A percentile compares a stretch with the other conserved stretches of the same genome.
These are phyloP conservation scores for Eurotiales sp. DNA, from an alignment of 2,329 filamentous ascomycete species.

Conservation along the genomic window DNA sequence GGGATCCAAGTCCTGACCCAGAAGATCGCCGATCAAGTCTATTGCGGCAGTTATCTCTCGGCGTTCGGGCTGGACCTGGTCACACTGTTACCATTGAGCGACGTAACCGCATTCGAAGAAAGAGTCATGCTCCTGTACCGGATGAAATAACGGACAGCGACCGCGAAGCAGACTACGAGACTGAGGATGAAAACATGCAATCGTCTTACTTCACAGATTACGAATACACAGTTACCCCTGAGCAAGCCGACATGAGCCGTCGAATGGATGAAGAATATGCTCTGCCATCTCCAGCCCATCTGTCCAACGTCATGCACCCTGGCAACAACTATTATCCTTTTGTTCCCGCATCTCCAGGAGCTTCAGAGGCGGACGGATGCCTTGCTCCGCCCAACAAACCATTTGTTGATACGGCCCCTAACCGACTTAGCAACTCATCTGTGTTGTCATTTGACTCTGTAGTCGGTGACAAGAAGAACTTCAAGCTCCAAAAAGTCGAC, in stretches of 20 bases:
- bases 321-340: conserved; percentile 3
- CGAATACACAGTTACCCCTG: conserved; percentile 35
- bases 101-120: conserved; percentile 11
- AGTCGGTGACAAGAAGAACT: conserved; percentile 59
- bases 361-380: conserved; percentile 30
- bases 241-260: conserved; percentile 31
- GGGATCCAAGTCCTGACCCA: conserved; percentile 31
- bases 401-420: conserved; percentile 28
- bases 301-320: not conserved
- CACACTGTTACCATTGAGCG: conserved; percentile 21
- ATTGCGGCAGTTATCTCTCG: conserved; percentile 36
- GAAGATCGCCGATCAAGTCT: conserved; percentile 31
- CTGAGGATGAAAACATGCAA: conserved; percentile 25
- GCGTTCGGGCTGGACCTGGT: conserved; percentile 39
- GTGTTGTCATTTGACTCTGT: conserved; percentile 55
- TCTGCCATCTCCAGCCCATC: conserved; percentile 8
- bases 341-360: conserved; percentile 26
- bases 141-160: conserved; percentile 27
- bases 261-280: conserved; percentile 19
- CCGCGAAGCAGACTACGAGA: conserved; percentile 36
- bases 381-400: conserved; percentile 27
- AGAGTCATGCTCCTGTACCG: conserved; percentile 7
- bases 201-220: conserved; percentile 36
- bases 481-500: conserved; percentile 62
- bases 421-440: conserved; percentile 40